Base-by-base conservation (phyloP, 139 green algal genomes). In the Marvania coccoides region DNA sequence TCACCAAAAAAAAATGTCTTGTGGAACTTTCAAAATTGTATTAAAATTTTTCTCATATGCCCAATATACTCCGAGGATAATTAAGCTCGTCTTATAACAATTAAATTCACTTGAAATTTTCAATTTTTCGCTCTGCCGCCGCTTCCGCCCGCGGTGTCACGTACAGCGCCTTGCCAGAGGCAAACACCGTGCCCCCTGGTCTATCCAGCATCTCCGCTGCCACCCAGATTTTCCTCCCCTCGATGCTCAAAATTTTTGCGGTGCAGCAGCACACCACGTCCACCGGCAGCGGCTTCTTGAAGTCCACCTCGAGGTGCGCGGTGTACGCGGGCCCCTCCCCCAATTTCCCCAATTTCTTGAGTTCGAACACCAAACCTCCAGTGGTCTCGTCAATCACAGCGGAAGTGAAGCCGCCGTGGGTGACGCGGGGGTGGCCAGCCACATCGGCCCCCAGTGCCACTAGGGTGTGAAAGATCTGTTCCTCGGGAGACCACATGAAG, bases 151-250 rank as follows among this genome's bases (percentile, higher is more conserved):
- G 40, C 14, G 64, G 54, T 5, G 67, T 71, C 10, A 82, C 75
- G 47, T 76, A 82, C 0, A 82, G 63, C 19, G 71, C 76, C 24
- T 68, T 65, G 47, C 72, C 76, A 6, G 29, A n/a, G 2, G 76
- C 76, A 65, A 69, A 83, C 34, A 73, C 23, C 0, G 23, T 38
- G 30, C 76, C 76, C 3, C 67, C 72, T 5, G 76, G 76, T 4
- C 46, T 51, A 56, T 80, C 72, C 14, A 35, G 24, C 26, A 83
- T 55, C 12, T 69, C 51, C 0, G 73, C 72, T 5, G 14, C 24
- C 14, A 65, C 54, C 68, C 68, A 83, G n/a, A 58, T 46, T 51
- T 85, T 88, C 48, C 82, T 80, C 38, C 83, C 75, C 15, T 75
- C 76, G 24, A 74, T 51, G 8, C 30, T 61, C 7, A 71, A 31